Evolutionary conservation across 495 filamentous ascomycete genomes (phyloP).

Genomic region (Aspergillus diversus): DNA sequence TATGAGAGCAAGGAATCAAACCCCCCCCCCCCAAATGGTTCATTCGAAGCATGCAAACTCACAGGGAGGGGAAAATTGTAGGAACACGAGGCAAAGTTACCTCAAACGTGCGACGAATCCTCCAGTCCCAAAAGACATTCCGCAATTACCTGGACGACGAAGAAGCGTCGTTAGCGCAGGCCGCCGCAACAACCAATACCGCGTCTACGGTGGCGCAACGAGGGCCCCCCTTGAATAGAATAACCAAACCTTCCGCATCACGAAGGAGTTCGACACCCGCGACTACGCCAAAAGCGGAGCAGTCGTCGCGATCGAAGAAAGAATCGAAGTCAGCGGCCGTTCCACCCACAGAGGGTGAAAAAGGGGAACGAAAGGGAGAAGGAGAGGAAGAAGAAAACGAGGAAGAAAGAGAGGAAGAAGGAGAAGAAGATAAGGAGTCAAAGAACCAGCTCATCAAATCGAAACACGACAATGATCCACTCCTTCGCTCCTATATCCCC

Average conservation of each 20-base stretch:
- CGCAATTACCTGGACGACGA: slow-evolving; percentile 90
- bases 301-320: slow-evolving; percentile 14
- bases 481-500: slow-evolving; percentile 66
- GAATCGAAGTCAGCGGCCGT: slow-evolving; percentile 14
- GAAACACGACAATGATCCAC: slow-evolving; percentile 59
- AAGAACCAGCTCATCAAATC: slow-evolving; percentile 45
- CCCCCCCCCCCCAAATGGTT: too few relatives aligned
- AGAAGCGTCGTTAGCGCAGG: slow-evolving; percentile 64
- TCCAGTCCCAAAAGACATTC: slow-evolving; percentile 91
- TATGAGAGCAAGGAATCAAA: slow-evolving; percentile 14
- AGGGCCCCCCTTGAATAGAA: slow-evolving; percentile 14
- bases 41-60: too few relatives aligned
- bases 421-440: slow-evolving; percentile 27
- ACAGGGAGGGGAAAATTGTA: slow-evolving; percentile 4
- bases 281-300: slow-evolving; percentile 30
- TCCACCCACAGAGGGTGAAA: background rate
- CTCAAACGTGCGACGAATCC: slow-evolving; percentile 81
- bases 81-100: slow-evolving; percentile 62
- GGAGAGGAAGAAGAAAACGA: slow-evolving; percentile 29
- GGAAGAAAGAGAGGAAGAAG: background rate
- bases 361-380: slow-evolving; percentile 23
- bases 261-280: slow-evolving; percentile 43
- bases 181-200: slow-evolving; percentile 38
- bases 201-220: slow-evolving; percentile 24
- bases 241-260: slow-evolving; percentile 29